These are phyloP conservation scores for Cercospora sp. DNA, from an alignment of 2,329 filamentous ascomycete species.

Conservation along the genomic window DNA sequence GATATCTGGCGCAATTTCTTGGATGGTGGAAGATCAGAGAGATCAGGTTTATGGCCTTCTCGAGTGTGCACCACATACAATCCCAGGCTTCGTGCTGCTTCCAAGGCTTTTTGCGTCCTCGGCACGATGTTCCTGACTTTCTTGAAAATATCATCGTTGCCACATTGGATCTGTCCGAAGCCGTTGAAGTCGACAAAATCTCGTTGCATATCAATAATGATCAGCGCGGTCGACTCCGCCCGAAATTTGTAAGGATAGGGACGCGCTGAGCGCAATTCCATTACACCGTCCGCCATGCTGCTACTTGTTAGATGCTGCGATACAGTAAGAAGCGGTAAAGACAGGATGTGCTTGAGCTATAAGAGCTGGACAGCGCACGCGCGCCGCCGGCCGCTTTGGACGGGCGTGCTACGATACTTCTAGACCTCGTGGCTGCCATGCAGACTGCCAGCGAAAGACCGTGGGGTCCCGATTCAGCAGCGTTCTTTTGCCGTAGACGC, in stretches of 20 bases:
- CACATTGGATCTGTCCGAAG: constrained; percentile 54
- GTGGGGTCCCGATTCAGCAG: background rate
- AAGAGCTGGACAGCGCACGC: background rate
- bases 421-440: constrained; percentile 3
- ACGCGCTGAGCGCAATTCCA: constrained; percentile 36
- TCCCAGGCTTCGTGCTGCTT: constrained; percentile 46
- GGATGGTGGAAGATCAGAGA: constrained; percentile 55
- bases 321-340: background rate
- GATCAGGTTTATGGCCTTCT: constrained; percentile 53
- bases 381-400: constrained; percentile 1
- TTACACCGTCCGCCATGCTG: constrained; percentile 28
- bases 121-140: constrained; percentile 35
- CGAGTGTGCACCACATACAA: constrained; percentile 53
- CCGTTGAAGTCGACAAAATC: constrained; percentile 54
- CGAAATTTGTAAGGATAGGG: constrained; percentile 55
- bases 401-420: background rate
- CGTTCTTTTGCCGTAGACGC: background rate
- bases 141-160: constrained; percentile 42
- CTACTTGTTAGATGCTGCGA: background rate
- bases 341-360: constrained; percentile 3
- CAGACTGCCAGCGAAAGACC: constrained; percentile 4
- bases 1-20: constrained; percentile 54
- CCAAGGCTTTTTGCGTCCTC: constrained; percentile 40
- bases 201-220: constrained; percentile 56
- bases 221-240: constrained; percentile 49